Evolutionary conservation across 2,329 filamentous ascomycete genomes (phyloP), one percentile per base, ranked within the genome.

Genomic region (Penicillium corylophilum): DNA sequence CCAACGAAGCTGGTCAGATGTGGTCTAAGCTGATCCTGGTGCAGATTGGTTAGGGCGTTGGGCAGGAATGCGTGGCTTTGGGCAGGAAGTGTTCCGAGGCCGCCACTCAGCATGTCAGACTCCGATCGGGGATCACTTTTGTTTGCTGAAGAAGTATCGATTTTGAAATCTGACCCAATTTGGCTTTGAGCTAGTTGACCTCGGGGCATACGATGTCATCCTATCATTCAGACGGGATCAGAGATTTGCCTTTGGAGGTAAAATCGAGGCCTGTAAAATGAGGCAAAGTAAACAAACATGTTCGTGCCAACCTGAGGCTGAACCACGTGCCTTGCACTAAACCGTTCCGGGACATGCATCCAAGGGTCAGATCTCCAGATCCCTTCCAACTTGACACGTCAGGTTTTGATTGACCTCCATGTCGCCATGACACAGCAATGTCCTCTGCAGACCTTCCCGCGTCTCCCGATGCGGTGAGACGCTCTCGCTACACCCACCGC

Each of bases 401-500:
- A 24, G 38, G 38, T 23, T 23, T 12, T 23, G 3, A 16, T 26
- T 41, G 18, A 24, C 22, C 23, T 41, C 22, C 39, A 41, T 41
- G 46, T 46, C 55, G 49, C 46, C 46, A 63, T 62, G 59, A 58
- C 50, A 56, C 51, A 54, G 41, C 22, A 23, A 63, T 63, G 61
- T 92, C 89, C 22, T 90, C 89, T 10, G 59, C 59, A 56, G 61
- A 64, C 51, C 57, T 51, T 46, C 53, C 57, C 47, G 53, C 61
- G 36, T 59, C 61, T 22, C 55, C 62, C 29, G 53, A 65, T 55
- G 50, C 62, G 55, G 29, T 68, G 60, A 76, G 64, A 48, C 60
- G 56, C 45, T 96, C 92, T 15, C 82, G 80, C 51, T 97, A 94
- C 74, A 96, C 90, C 2, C 90, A 89, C 69, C 89, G 88, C 54